Evolutionary conservation across 345 rosid species (phyloP), one percentile per base, ranked within the genome.

Genomic region (Fremontodendron californicum): DNA sequence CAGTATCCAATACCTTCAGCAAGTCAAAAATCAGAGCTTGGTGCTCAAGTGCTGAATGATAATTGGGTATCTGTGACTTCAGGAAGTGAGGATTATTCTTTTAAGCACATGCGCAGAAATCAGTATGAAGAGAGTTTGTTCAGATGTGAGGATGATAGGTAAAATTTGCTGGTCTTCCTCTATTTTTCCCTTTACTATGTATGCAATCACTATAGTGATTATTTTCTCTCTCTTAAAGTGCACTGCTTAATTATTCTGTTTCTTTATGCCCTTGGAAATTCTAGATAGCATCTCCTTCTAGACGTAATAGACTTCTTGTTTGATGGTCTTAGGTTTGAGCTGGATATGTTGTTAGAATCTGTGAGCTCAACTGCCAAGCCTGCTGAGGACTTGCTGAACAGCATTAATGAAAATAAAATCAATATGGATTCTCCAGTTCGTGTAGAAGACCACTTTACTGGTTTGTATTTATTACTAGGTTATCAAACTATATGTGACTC

Each of bases 91-190:
- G 99, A 93, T 87, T 89, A 90, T 84, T 93, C 99, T 31, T 95
- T 90, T 73, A 95, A 95, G 85, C 98, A 95, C 81, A 95, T 93
- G 99, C 94, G 99, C 39, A 88, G 92, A 85, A 95, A 95, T 81
- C 97, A 92, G 77, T 95, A 93, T 76, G 99, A 95, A 81, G 99
- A 95, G 83, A 92, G 98, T 75, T 87, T 95, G 86, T 95, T 95
- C 80, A 88, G 93, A 90, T 95, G 99, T 76, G 99, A 95, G 89
- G 99, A 95, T 83, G 99, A 95, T 81, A 92, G 99, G 99, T 95
- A 84, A 63, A 67, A 9, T 64, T 70, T 75, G 15, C 8, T 9
- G 18, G 49, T 29, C 25, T 52, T 72, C 49, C 74, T 64, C 4
- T 40, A 9, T 33, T 27, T 19, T 37, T 74, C 49, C 57, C 43